Percentiles rank a stretch among this genome's conserved stretches.
phyloP scores from a whole-genome alignment of 208 protist species.

The Leishmania turanica region DNA sequence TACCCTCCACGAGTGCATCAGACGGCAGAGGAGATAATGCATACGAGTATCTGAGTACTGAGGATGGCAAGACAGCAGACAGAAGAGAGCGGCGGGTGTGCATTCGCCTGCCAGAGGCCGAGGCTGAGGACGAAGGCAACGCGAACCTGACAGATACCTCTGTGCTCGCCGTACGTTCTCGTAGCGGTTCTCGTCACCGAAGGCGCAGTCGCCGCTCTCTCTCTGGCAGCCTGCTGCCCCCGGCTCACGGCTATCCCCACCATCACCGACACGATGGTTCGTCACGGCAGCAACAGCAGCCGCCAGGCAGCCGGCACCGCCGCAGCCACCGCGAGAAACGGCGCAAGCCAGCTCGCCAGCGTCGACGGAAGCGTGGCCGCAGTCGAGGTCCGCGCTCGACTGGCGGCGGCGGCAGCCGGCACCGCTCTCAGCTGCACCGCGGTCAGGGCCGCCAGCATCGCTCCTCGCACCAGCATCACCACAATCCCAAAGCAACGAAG shows the following conservation, averaged over 20 bases:
- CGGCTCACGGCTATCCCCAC: not conserved
- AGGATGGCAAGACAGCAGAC: not conserved
- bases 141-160: not conserved
- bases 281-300: conserved; percentile 3
- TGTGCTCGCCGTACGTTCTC: not conserved
- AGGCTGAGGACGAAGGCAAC: not conserved
- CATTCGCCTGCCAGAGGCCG: conserved; percentile 24
- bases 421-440: conserved; percentile 33
- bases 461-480: conserved; percentile 26
- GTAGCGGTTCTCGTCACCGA: conserved; percentile 5
- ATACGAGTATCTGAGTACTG: not conserved
- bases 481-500: conserved; percentile 43
- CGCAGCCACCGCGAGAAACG: conserved; percentile 35
- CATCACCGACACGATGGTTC: conserved; percentile 20
- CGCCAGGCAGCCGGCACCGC: conserved; percentile 21
- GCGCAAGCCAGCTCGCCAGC: conserved; percentile 32
- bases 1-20: not conserved
- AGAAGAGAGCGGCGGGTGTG: conserved; percentile 15
- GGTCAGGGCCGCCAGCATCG: conserved; percentile 29
- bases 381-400: conserved; percentile 32
- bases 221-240: conserved; percentile 1
- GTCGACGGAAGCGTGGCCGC: conserved; percentile 29
- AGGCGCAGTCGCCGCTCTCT: not conserved
- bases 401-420: conserved; percentile 31
- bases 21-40: not conserved